These are phyloP conservation scores for Ajuga reptans DNA, from an alignment of 305 asterid genomes.

Conservation along the genomic window DNA sequence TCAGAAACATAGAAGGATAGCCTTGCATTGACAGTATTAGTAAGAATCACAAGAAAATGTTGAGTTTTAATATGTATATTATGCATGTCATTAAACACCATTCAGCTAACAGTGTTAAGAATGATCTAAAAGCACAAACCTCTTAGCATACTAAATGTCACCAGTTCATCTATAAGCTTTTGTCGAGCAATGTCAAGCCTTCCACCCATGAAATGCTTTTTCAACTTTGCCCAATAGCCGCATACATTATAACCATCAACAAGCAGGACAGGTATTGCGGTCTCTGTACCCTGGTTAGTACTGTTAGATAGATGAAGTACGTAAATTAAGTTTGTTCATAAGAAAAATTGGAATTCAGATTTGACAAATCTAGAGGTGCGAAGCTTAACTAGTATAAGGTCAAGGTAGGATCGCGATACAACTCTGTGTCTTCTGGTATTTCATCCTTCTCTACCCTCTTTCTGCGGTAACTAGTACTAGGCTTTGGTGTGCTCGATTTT, in stretches of 20 bases:
- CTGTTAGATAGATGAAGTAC: slow-evolving; percentile 37
- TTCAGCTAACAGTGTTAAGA: slow-evolving; percentile 5
- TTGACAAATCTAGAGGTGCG: slow-evolving; percentile 22
- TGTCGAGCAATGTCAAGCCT: slow-evolving; percentile 87
- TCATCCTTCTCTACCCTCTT: slow-evolving; percentile 83
- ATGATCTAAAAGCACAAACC: slow-evolving; percentile 44
- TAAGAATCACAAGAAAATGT: not conserved
- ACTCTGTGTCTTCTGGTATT: slow-evolving; percentile 62
- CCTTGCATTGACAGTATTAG: not conserved
- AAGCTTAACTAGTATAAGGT: slow-evolving; percentile 60
- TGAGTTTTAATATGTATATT: not conserved
- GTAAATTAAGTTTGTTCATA: not conserved
- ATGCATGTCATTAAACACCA: not conserved
- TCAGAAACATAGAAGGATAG: not conserved
- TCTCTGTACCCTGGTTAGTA: slow-evolving; percentile 69
- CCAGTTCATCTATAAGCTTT: slow-evolving; percentile 83
- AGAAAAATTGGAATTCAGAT: slow-evolving; percentile 4
- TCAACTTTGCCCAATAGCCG: slow-evolving; percentile 92
- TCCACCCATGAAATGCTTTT: slow-evolving; percentile 79
- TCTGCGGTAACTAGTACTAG: slow-evolving; percentile 79
- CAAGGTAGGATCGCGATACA: slow-evolving; percentile 74
- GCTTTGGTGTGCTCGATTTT: slow-evolving; percentile 55
- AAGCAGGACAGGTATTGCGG: slow-evolving; percentile 76
- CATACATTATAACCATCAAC: slow-evolving; percentile 97
- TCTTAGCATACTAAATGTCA: slow-evolving; percentile 72